Evolutionary conservation across 805 yeast species (phyloP), one percentile per base, ranked within the genome.

Genomic region (Zygoascus tannicola): DNA sequence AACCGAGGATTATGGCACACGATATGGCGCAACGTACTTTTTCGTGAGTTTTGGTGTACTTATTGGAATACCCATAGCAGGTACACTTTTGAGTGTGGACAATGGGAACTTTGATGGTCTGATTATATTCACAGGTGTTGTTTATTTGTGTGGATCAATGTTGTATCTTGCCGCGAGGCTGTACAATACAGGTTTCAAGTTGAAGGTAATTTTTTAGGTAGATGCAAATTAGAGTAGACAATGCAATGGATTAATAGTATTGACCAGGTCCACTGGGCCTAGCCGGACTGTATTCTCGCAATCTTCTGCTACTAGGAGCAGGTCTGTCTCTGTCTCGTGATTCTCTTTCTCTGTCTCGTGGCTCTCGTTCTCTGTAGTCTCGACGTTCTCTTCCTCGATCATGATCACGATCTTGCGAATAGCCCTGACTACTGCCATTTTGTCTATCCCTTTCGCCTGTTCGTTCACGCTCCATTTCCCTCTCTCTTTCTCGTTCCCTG

Each of bases 1-100:
- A 14, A 78, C 80, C 0, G 67, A 70, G 46, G 74, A 78, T 44
- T 81, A 80, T 56, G 88, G 88, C 16, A 77, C 75, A 49, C 62
- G 81, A 18, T 82, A 76, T 50, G 87, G 87, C 0, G 70, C 85
- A 14, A 71, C 78, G 48, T 80, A 78, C 57, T 76, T 76, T 40
- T 49, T 65, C 23, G 65, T 58, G 7, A 57, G 64, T 35, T 53
- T 65, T 32, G 68, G 63, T 4, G 56, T 60, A 1, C 56, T 65
- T 22, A 60, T 62, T 3, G 69, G 69, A 3, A 51, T 63, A 22
- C 69, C 69, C 5, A 51, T 64, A 5, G 65, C 66, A 10, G 69
- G 69, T 10, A 60, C 48, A 15, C 47, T 53, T 19, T 40, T 41
- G 23, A 38, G 41, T 15, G 26, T 40, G 8, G 56, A 56, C 47